A percentile compares a stretch with the other conserved stretches of the same genome.
Conservation (phyloP, 768 basidiomycete species). For the Boletus rufocinnamomeus region DNA sequence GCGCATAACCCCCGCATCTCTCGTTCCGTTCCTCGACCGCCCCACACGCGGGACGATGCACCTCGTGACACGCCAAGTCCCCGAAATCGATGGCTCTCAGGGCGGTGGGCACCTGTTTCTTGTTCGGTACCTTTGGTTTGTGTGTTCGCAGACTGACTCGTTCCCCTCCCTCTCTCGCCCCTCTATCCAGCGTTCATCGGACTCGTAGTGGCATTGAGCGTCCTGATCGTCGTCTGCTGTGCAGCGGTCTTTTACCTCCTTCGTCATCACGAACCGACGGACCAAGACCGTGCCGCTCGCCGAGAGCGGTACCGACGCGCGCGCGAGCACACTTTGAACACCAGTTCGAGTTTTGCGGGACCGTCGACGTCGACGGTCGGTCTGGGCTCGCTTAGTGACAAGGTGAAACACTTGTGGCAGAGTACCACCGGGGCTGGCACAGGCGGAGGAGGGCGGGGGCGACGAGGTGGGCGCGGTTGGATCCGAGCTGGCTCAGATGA, state of each 20-base stretch:
- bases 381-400: slow-evolving; percentile 28
- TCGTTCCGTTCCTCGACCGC: background rate
- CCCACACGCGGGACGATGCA: background rate
- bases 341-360: slow-evolving; percentile 13
- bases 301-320: slow-evolving; percentile 34
- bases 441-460: slow-evolving; percentile 8
- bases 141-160: background rate
- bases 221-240: slow-evolving; percentile 55
- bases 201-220: slow-evolving; percentile 54
- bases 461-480: slow-evolving; percentile 47
- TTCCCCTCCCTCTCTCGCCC: background rate
- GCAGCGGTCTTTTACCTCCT: slow-evolving; percentile 58
- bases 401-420: slow-evolving; percentile 31
- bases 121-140: background rate
- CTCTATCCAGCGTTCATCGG: slow-evolving; percentile 55
- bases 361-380: slow-evolving; percentile 15
- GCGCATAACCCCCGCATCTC: background rate
- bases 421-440: slow-evolving; percentile 8
- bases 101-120: slow-evolving; percentile 40
- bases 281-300: slow-evolving; percentile 40
- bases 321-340: slow-evolving; percentile 22
- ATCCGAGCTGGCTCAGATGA: slow-evolving; percentile 50
- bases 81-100: slow-evolving; percentile 52
- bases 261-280: slow-evolving; percentile 47
- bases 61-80: slow-evolving; percentile 35